Percentiles rank a stretch among this genome's conserved stretches.
These are phyloP conservation scores for Aspergillus floridensis DNA, from an alignment of 2,329 filamentous ascomycete genomes.

Conservation along the genomic window DNA sequence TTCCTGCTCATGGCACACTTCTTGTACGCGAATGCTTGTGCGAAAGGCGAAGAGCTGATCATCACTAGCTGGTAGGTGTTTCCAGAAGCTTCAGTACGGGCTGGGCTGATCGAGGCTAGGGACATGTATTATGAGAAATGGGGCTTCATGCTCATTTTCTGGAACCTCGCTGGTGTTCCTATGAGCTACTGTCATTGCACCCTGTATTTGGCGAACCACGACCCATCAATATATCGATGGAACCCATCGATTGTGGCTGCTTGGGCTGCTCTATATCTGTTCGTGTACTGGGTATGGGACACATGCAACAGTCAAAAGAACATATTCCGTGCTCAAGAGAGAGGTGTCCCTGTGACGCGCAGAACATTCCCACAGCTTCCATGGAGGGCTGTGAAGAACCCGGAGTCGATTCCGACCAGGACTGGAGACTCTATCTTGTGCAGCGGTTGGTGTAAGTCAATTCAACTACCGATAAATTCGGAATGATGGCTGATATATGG, in stretches of 20 bases:
- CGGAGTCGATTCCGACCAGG: constrained; percentile 69
- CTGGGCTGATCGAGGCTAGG: constrained; percentile 29
- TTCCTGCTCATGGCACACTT: constrained; percentile 87
- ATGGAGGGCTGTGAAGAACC: constrained; percentile 77
- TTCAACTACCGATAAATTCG: background rate
- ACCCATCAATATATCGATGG: constrained; percentile 73
- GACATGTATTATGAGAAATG: constrained; percentile 97
- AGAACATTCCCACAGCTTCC: constrained; percentile 83
- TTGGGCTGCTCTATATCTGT: constrained; percentile 69
- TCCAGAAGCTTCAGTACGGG: background rate
- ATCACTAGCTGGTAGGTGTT: constrained; percentile 68
- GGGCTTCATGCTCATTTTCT: constrained; percentile 97
- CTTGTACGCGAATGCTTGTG: constrained; percentile 85
- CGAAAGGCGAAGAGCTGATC: constrained; percentile 88
- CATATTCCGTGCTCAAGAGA: constrained; percentile 76
- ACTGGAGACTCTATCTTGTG: constrained; percentile 73
- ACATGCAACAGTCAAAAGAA: constrained; percentile 92
- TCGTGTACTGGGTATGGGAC: constrained; percentile 89
- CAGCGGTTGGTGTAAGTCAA: constrained; percentile 72
- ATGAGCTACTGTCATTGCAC: constrained; percentile 91
- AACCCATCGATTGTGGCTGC: constrained; percentile 62
- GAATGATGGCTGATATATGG: background rate
- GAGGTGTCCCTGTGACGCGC: constrained; percentile 64
- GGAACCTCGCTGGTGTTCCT: constrained; percentile 89
- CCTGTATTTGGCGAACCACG: constrained; percentile 78